These are phyloP conservation scores for Stagonosporopsis vannaccii DNA, from an alignment of 2,329 filamentous ascomycete species.

Conservation along the genomic window DNA sequence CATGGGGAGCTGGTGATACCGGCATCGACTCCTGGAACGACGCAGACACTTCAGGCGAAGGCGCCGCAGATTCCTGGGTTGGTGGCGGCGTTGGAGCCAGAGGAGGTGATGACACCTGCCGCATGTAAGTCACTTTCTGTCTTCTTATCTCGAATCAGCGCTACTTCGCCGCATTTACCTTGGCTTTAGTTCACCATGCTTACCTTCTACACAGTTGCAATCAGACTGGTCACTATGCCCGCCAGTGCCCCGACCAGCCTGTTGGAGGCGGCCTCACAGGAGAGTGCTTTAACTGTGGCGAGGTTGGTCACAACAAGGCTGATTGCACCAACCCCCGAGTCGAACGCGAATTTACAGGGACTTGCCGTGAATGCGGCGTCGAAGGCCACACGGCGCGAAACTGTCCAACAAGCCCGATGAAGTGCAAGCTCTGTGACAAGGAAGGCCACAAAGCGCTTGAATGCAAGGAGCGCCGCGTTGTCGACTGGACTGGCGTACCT, in stretches of 20 bases:
- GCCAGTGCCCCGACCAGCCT: slow-evolving; percentile 57
- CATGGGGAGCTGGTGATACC: slow-evolving; percentile 18
- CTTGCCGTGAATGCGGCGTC: slow-evolving; percentile 65
- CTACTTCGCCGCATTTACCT: not conserved
- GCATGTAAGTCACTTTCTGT: slow-evolving; percentile 47
- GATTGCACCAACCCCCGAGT: slow-evolving; percentile 67
- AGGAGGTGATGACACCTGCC: slow-evolving; percentile 48
- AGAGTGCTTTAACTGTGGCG: slow-evolving; percentile 67
- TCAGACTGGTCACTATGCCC: slow-evolving; percentile 55
- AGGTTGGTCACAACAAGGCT: slow-evolving; percentile 67
- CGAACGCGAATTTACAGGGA: slow-evolving; percentile 61
- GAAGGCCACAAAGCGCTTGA: slow-evolving; percentile 57
- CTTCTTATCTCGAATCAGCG: not conserved
- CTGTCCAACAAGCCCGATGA: slow-evolving; percentile 66
- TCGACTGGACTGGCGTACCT: slow-evolving; percentile 51
- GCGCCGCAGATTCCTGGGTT: slow-evolving; percentile 28
- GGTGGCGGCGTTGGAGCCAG: slow-evolving; percentile 25
- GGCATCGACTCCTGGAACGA: slow-evolving; percentile 16
- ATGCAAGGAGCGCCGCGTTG: slow-evolving; percentile 53
- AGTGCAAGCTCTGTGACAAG: slow-evolving; percentile 63
- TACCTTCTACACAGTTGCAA: slow-evolving; percentile 49
- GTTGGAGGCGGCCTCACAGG: slow-evolving; percentile 48
- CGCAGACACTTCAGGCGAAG: slow-evolving; percentile 15
- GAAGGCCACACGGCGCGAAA: slow-evolving; percentile 66
- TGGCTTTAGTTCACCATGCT: slow-evolving; percentile 23